These are phyloP conservation scores for Verbena officinalis DNA, from an alignment of 257 asterid genomes.

Conservation along the genomic window DNA sequence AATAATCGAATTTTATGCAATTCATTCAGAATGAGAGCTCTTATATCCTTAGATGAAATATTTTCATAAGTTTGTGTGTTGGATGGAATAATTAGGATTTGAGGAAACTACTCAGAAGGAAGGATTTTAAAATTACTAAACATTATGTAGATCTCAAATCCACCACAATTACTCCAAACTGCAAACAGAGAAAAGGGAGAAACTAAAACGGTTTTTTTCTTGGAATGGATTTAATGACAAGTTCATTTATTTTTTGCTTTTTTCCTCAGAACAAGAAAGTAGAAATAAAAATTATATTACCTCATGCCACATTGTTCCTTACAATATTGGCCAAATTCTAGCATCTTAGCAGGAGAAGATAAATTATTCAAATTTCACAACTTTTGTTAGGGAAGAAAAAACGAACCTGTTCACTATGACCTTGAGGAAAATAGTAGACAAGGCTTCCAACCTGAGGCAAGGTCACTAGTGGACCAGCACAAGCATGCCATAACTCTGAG, in stretches of 20 bases:
- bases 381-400: background rate
- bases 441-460: constrained; percentile 92
- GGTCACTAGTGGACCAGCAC: constrained; percentile 86
- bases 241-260: background rate
- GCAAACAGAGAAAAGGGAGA: background rate
- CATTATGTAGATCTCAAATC: too few species aligned
- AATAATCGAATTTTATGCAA: too few species aligned
- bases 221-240: background rate
- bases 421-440: constrained; percentile 86
- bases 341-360: background rate
- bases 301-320: background rate
- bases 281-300: background rate
- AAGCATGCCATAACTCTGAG: constrained; percentile 92
- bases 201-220: background rate
- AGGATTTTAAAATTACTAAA: too few species aligned
- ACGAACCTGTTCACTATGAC: constrained; percentile 84
- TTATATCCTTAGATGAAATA: too few species aligned
- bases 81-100: too few species aligned
- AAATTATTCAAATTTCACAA: background rate
- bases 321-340: background rate
- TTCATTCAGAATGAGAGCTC: too few species aligned
- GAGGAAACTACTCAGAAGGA: too few species aligned
- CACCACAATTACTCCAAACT: background rate
- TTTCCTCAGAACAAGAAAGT: background rate
- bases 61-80: too few species aligned